These are phyloP conservation scores for Hymenoscyphus linearis DNA, from an alignment of 2,329 filamentous ascomycete species.

Conservation along the genomic window DNA sequence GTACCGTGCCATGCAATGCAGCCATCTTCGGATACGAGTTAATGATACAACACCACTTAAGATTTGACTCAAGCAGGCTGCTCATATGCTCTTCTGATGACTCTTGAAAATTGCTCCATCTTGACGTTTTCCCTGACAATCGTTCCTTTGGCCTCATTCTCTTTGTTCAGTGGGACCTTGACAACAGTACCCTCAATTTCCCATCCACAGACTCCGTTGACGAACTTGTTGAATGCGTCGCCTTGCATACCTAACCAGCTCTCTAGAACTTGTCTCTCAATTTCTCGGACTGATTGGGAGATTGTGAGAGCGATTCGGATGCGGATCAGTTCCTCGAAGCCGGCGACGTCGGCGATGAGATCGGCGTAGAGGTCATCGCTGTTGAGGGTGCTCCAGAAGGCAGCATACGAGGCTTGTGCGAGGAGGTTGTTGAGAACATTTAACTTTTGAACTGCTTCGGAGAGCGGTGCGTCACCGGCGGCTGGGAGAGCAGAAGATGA, in stretches of 20 bases:
- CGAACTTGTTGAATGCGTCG: slow-evolving; percentile 68
- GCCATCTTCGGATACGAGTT: slow-evolving; percentile 8
- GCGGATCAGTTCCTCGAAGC: slow-evolving; percentile 92
- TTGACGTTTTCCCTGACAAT: slow-evolving; percentile 94
- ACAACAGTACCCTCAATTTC: slow-evolving; percentile 61
- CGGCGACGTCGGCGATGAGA: slow-evolving; percentile 85
- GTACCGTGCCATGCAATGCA: slow-evolving; percentile 22
- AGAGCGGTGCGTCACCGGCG: slow-evolving; percentile 61
- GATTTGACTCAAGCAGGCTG: slow-evolving; percentile 53
- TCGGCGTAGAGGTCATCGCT: slow-evolving; percentile 94
- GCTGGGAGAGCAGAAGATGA: slow-evolving; percentile 43
- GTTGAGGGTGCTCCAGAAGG: slow-evolving; percentile 91
- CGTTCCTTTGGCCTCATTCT: slow-evolving; percentile 95
- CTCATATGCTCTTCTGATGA: slow-evolving; percentile 82
- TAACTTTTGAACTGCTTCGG: slow-evolving; percentile 76
- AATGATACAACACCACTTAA: not conserved
- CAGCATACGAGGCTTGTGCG: slow-evolving; percentile 80
- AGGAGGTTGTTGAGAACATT: slow-evolving; percentile 69
- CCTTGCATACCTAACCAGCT: slow-evolving; percentile 70
- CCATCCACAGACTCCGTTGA: slow-evolving; percentile 84
- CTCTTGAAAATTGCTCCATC: slow-evolving; percentile 76
- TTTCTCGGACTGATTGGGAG: slow-evolving; percentile 72
- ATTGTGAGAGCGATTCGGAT: slow-evolving; percentile 85
- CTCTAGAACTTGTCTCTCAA: slow-evolving; percentile 63
- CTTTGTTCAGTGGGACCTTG: slow-evolving; percentile 83